Base-by-base conservation (phyloP, 805 yeast species). In the Myxozyma kluyveri region DNA sequence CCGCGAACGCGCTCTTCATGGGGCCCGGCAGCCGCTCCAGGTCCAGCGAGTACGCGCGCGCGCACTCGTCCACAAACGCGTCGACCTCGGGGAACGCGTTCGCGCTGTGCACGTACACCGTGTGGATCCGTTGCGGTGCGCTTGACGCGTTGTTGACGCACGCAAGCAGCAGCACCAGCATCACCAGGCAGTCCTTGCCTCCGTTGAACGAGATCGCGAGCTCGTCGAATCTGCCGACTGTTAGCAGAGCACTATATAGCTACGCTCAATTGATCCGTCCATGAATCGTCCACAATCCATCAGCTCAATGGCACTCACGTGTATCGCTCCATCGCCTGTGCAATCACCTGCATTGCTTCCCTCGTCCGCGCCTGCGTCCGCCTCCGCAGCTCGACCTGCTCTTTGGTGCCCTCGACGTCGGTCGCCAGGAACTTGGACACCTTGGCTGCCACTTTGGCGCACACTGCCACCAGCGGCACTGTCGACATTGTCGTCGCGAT, bases 121-220 rank as follows among this genome's bases (percentile, higher is more conserved):
- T 75, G 49, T 77, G 74, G 56, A 84, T 61, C 66, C 75, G 40
- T 45, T 44, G 37, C 54, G 64, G 46, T 39, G 49, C 61, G 32
- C 23, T 40, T 27, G 32, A 45, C 37, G 19, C 56, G 57, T 43
- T 67, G 66, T 12, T 69, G 60, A 69, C 71, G 21, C 79, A 80
- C 1, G 93, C 83, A 46, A 90, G 69, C 48, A 87, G 80, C 3
- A 93, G 64, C 14, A 88, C 72, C 49, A 93, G 75, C 84, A 91
- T 81, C 29, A 90, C 97, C 42, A 90, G 78, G 63, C 98, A 93
- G 70, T 93, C 99, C 65, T 93, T 93, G 1, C 99, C 99, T 9
- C 99, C 99, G 66, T 93, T 93, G 68, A 85, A 93, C 1, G 96
- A 86, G 12, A 93, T 74, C 0, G 97, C 84, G 2, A 86, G 69